Evolutionary conservation across 495 filamentous ascomycete genomes (phyloP), one percentile per base, ranked within the genome.

Genomic region (Trichoderma gamsii): DNA sequence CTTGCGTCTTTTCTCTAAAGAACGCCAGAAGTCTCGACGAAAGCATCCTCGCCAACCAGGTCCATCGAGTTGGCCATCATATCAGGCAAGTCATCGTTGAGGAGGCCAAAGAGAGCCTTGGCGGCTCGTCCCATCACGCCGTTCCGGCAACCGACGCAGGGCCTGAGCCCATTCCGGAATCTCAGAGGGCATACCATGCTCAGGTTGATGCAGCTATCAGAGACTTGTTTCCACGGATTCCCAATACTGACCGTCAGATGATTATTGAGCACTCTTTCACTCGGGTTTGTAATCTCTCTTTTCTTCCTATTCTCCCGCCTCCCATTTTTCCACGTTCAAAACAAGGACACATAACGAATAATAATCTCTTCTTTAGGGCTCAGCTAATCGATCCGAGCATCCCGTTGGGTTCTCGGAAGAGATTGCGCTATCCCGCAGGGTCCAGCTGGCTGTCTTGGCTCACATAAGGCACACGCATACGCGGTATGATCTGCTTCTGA

Each of bases 401-500:
- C 85, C 83, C 73, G 92, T 97, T 65, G 93, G 93, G 66, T 88
- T 88, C 59, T 87, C 85, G 41, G 73, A 79, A 61, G 81, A 89
- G 65, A 75, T 94, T 65, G 80, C 86, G 43, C 79, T 97, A 41
- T 85, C 89, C 65, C 87, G 89, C 29, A 86, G 92, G 69, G 90
- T 90, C 15, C 90, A 94, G 71, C 83, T 97, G 59, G 93, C 93
- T 1, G 90, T 92, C 9, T 84, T 90, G 71, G 92, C 93, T 66
- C 90, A 96, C 76, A 92, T 97, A 71, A 85, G 93, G 46, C 93
- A 97, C 74, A 81, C 79, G 38, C 91, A 96, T 75, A 97, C 93
- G 21, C 82, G 90, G 69, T 97, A 97, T 76, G 93, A 97, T 77
- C 79, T 84, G 70, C 80, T 96, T 35, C 80, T 97, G 32, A 86